Evolutionary conservation across 108 stramenopile species (phyloP), one percentile per base, ranked within the genome.

Genomic region (Asterionellopsis glacialis): DNA sequence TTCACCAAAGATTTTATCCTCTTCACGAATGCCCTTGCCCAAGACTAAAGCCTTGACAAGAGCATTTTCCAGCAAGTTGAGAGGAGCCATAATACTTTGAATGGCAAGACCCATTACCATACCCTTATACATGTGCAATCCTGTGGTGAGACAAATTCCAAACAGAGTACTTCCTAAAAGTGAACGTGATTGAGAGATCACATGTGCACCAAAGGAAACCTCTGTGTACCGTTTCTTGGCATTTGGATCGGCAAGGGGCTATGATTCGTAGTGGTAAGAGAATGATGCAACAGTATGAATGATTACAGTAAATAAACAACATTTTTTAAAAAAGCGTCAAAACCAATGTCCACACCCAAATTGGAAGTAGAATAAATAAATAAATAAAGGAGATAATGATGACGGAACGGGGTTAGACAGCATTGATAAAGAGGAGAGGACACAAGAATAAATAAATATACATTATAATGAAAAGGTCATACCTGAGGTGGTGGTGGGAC

Each of bases 71-170:
- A 74, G 41, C 48, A 90, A 53, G 61, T 82, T 89, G 51, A 94
- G 72, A 11, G 93, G 93, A 23, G 67, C 81, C 93, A 94, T 94
- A 50, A 94, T 63, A 22, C 77, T 76, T 67, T 94, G 93, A 60
- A 94, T 94, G 26, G 89, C 89, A 14, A 94, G 63, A 53, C 93
- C 85, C 41, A 90, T 79, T 51, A 90, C 77, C 93, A 94, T 94
- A 24, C 93, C 93, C 52, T 84, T 88, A 71, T 88, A 94, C 33
- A 69, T 55, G 69, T 94, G 93, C 55, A 94, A 70, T 18, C 93
- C 93, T 7, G 79, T 73, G 3, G 93, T 94, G 82, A 94, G 81
- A 44, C 38, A 57, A 24, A 94, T 69, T 12, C 87, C 87, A 72
- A 93, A 86, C n/a, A 84, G 54, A 23, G 86, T 88, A n/a, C 73